Conservation (phyloP, 176 grass and related monocot genomes). For the Musa acuminata region DNA sequence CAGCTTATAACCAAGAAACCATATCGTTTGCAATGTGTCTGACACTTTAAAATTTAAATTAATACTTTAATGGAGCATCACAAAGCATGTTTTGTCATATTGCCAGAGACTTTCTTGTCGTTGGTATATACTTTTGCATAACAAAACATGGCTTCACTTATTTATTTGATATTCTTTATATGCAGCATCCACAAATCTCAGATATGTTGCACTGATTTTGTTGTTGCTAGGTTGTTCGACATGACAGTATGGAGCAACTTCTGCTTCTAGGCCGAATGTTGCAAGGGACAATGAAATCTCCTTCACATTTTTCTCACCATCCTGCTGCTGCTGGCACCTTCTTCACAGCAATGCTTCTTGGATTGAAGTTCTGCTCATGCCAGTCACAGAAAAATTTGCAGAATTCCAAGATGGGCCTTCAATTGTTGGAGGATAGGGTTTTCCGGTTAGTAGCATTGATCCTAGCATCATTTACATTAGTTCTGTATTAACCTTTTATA, state of each 20-base stretch:
- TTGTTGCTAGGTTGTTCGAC: slow-evolving; percentile 65
- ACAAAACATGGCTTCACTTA: background rate
- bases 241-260: slow-evolving; percentile 97
- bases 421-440: slow-evolving; percentile 92
- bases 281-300: slow-evolving; percentile 97
- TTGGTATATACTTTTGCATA: background rate
- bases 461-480: background rate
- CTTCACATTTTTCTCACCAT: slow-evolving; percentile 82
- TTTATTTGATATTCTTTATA: slow-evolving; percentile 5
- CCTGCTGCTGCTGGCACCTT: slow-evolving; percentile 88
- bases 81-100: background rate
- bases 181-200: background rate
- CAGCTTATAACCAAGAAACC: background rate
- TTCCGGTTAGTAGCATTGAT: slow-evolving; percentile 43
- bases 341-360: slow-evolving; percentile 92
- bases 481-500: background rate
- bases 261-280: slow-evolving; percentile 85
- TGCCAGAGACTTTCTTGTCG: background rate
- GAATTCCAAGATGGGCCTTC: slow-evolving; percentile 80
- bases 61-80: too few species aligned
- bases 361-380: slow-evolving; percentile 87
- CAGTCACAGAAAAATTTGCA: slow-evolving; percentile 78
- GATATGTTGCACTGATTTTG: slow-evolving; percentile 9
- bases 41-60: background rate
- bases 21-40: background rate